Evolutionary conservation across 106 monocot genomes (phyloP).

Genomic region (Vanilla planifolia): DNA sequence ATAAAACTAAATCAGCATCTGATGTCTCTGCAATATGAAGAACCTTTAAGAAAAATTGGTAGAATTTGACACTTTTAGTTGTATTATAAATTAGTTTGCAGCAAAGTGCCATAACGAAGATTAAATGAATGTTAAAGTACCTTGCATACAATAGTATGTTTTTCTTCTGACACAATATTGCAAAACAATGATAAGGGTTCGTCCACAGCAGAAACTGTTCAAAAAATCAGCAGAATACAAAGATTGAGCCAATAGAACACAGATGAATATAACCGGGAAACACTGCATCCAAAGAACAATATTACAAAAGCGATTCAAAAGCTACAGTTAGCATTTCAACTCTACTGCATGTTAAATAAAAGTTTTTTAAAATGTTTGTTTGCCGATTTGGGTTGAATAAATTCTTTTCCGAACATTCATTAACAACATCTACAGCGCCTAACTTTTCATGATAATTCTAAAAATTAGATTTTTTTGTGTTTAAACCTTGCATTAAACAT

Average conservation of each 20-base stretch:
- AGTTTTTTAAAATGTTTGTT: no score
- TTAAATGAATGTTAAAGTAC: background rate
- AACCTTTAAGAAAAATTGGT: slow-evolving; percentile 32
- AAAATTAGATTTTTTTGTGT: no score
- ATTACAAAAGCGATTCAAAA: no score
- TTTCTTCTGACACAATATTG: slow-evolving; percentile 2
- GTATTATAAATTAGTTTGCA: background rate
- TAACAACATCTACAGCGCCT: no score
- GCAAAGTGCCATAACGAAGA: background rate
- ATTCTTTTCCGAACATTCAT: no score
- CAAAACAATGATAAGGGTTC: background rate
- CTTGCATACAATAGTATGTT: slow-evolving; percentile 3
- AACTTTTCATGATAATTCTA: no score
- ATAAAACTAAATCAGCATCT: slow-evolving; percentile 36
- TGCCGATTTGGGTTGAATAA: no score
- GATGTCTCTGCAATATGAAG: slow-evolving; percentile 50
- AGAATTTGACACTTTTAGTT: background rate
- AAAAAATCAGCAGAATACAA: slow-evolving; percentile 8
- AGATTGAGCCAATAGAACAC: background rate
- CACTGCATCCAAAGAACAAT: no score
- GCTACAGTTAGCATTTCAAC: no score
- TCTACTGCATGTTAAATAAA: no score
- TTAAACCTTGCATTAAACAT: no score
- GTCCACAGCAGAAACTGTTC: background rate
- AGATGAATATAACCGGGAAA: background rate